These are phyloP conservation scores for Cytospora paraplurivora DNA, from an alignment of 2,329 filamentous ascomycete genomes.

Conservation along the genomic window DNA sequence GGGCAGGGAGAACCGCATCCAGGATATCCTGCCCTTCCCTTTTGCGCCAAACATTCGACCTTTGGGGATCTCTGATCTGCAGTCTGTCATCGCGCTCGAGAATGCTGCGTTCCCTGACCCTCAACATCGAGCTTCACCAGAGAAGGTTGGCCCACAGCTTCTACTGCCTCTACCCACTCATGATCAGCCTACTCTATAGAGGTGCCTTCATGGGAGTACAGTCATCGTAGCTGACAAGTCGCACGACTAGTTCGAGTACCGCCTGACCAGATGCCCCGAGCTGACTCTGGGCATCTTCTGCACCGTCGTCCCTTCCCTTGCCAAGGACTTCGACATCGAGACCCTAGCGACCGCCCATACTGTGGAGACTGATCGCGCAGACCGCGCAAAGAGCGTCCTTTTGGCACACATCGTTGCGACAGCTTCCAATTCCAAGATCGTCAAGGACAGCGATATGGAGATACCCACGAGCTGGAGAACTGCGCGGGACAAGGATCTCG, in stretches of 20 bases:
- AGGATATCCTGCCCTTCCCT: conserved; percentile 55
- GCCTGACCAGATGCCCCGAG: conserved; percentile 72
- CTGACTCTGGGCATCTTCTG: conserved; percentile 81
- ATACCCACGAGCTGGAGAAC: conserved; percentile 68
- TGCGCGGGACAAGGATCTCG: conserved; percentile 45
- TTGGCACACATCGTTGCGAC: conserved; percentile 80
- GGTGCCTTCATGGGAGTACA: not conserved
- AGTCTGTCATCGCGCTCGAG: conserved; percentile 59
- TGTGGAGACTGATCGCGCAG: conserved; percentile 61
- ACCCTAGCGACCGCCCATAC: conserved; percentile 57
- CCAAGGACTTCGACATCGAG: conserved; percentile 51
- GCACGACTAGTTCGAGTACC: conserved; percentile 67
- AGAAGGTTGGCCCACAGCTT: conserved; percentile 49
- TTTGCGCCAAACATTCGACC: conserved; percentile 75
- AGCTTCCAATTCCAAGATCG: conserved; percentile 61
- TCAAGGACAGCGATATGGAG: conserved; percentile 78
- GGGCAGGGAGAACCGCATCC: conserved; percentile 40
- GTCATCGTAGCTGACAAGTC: conserved; percentile 18
- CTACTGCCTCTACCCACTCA: not conserved
- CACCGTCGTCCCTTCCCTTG: conserved; percentile 53
- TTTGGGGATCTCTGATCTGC: conserved; percentile 66
- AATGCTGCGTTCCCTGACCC: conserved; percentile 55
- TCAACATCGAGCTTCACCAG: conserved; percentile 51
- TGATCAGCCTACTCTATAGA: not conserved
- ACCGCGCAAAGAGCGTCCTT: conserved; percentile 62